A percentile compares a stretch with the other conserved stretches of the same genome.
Conservation (phyloP, 305 asterid genomes). For the Stenogyne calaminthoides region DNA sequence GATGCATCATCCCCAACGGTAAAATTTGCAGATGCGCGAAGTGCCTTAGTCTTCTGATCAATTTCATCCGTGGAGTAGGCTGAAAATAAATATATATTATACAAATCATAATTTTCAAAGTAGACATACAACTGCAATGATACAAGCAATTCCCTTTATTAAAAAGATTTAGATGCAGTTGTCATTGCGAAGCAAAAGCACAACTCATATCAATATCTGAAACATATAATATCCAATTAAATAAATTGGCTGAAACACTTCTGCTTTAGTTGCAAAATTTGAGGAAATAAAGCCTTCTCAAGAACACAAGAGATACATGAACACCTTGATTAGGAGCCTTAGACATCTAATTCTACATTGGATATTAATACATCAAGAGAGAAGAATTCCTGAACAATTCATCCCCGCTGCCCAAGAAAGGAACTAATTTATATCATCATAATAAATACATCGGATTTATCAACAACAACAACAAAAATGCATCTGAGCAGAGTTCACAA, state of each 20-base stretch:
- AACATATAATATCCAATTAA: constrained; percentile 1
- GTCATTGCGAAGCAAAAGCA: constrained; percentile 15
- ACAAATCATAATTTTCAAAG: background rate
- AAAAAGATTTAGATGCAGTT: background rate
- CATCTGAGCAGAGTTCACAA: background rate
- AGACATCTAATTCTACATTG: constrained; percentile 7
- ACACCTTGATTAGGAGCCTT: background rate
- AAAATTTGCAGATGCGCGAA: constrained; percentile 57
- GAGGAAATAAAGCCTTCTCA: background rate
- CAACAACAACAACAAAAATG: too few species aligned
- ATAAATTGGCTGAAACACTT: background rate
- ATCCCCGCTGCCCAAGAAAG: background rate
- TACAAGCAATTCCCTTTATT: background rate
- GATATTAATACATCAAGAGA: constrained; percentile 2
- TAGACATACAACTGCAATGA: background rate
- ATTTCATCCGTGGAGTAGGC: constrained; percentile 79
- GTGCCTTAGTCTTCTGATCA: constrained; percentile 60
- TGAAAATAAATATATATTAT: constrained; percentile 35
- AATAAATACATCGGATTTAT: background rate
- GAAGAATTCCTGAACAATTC: constrained; percentile 3
- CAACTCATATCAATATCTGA: background rate
- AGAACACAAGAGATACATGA: background rate
- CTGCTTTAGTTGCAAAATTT: background rate
- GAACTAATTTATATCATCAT: background rate
- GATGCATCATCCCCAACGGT: constrained; percentile 58